Evolutionary conservation across 2,329 filamentous ascomycete genomes (phyloP).

Genomic region (Diaporthe vexans): DNA sequence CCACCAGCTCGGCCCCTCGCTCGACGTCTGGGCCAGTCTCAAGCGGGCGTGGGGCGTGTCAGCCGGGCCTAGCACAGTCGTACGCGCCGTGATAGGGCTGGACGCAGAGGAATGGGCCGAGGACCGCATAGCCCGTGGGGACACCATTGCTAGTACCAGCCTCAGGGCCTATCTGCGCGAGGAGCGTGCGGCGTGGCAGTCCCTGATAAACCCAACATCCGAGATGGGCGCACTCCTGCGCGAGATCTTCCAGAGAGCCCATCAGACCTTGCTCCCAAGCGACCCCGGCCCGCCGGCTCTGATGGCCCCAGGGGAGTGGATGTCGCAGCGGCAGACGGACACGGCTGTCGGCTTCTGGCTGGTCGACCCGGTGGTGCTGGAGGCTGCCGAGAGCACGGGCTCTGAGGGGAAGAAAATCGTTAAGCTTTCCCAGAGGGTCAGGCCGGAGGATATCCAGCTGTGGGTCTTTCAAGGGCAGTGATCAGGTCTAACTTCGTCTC

Average conservation of each 20-base stretch:
- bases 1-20: too few relatives aligned
- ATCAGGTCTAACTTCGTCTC: neutral
- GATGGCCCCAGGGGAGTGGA: conserved; percentile 17
- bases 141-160: too few relatives aligned
- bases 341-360: conserved; percentile 36
- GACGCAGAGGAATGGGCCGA: too few relatives aligned
- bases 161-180: too few relatives aligned
- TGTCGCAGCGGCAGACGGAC: neutral
- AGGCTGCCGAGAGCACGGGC: neutral
- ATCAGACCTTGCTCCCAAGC: neutral
- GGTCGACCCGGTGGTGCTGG: conserved; percentile 16
- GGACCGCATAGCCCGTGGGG: too few relatives aligned
- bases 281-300: neutral
- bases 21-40: too few relatives aligned
- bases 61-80: too few relatives aligned
- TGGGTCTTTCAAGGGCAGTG: neutral
- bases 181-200: conserved; percentile 5
- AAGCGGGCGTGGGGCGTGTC: too few relatives aligned
- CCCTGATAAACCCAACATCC: neutral
- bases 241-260: neutral
- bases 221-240: neutral
- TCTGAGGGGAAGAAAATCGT: neutral
- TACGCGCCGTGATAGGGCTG: too few relatives aligned
- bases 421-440: neutral
- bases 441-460: neutral